Evolutionary conservation across 495 filamentous ascomycete species (phyloP), one percentile per base, ranked within the genome.

Genomic region (Patellaria atrata): DNA sequence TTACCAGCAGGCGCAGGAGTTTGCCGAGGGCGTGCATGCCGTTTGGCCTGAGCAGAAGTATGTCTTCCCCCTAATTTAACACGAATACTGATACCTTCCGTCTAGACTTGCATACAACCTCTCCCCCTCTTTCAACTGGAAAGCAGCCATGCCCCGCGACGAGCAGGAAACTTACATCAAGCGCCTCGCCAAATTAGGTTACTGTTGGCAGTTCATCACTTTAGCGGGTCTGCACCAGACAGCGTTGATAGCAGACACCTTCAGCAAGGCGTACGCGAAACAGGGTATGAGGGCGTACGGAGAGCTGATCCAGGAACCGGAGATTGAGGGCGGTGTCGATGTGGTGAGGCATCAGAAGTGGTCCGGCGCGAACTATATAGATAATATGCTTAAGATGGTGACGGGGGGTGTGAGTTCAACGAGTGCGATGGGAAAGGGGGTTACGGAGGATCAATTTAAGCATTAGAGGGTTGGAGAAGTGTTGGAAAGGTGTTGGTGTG

Each of bases 151-250:
- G 91, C 66, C 81, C 18, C 71, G 77, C 44, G 65, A 75, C 28
- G 91, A 96, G 56, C 91, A 97, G 60, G 82, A 92, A 61, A 96
- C 91, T 14, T 97, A 94, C 63, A 96, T 97, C 64, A 62, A 75
- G 41, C 82, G 87, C 14, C 77, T 97, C 24, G 83, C 74, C 36
- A 57, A 61, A 26, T 73, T 97, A 20, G 89, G 89, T 30, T 97
- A 94, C 71, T 91, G 79, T 69, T 96, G 89, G 89, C 89, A 97
- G 60, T 97, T 97, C 73, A 96, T 97, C 66, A 97, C 91, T 20
- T 75, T 97, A 22, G 89, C 86, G n/a, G 91, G 89, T 40, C 68
- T 96, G 47, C 91, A 96, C 67, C 92, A 82, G 19, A 93, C 82
- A 4, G 89, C 89, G 14, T 70, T 97, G 17, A 91, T 91, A 59